These are phyloP conservation scores for Lodderomyces jiufengensis DNA, from an alignment of 1,139 yeast species.

Conservation along the genomic window DNA sequence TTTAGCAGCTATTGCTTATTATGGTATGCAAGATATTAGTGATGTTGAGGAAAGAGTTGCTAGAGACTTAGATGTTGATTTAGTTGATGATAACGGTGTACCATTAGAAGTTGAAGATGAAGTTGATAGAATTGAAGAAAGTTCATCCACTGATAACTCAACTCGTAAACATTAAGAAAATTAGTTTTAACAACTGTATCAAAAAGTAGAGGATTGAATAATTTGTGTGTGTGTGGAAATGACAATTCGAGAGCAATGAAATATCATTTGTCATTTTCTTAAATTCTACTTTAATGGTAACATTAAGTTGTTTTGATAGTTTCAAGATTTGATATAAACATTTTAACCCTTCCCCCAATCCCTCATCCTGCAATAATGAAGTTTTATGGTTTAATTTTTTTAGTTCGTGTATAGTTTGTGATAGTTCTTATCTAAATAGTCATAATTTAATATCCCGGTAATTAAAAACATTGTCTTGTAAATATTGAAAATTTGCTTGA, in stretches of 20 bases:
- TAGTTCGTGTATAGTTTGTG: background rate
- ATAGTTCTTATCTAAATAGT: background rate
- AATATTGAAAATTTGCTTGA: background rate
- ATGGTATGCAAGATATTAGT: constrained; percentile 65
- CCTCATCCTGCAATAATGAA: constrained; percentile 8
- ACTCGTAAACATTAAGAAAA: constrained; percentile 1
- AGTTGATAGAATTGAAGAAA: constrained; percentile 7
- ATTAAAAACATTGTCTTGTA: background rate
- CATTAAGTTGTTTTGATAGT: background rate
- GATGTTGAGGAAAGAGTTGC: constrained; percentile 57
- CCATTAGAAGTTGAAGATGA: constrained; percentile 19
- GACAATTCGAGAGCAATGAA: background rate
- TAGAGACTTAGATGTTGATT: constrained; percentile 53
- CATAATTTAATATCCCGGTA: constrained; percentile 6
- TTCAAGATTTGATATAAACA: background rate
- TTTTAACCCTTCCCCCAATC: constrained; percentile 1
- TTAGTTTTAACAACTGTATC: background rate
- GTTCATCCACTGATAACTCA: constrained; percentile 9
- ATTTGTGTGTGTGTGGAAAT: constrained; percentile 17
- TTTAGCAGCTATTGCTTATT: constrained; percentile 49
- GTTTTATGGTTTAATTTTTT: background rate
- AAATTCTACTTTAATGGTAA: too few species aligned
- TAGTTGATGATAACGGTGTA: constrained; percentile 29
- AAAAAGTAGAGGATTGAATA: constrained; percentile 14
- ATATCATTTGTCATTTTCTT: background rate